Conservation (phyloP, 257 asterid genomes). For the Asclepias syriaca region DNA sequence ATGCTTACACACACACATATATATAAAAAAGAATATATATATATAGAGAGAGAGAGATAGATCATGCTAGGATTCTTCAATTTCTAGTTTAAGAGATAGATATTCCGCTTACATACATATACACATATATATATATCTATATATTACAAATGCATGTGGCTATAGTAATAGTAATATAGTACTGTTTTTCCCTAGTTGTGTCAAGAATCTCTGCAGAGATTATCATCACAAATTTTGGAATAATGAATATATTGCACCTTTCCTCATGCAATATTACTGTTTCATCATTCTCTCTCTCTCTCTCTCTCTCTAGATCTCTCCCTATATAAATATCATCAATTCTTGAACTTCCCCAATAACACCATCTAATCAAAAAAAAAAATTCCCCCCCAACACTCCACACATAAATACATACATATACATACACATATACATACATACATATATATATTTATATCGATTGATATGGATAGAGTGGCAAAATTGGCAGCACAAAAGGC, state of each 20-base stretch:
- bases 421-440: no score
- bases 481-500: constrained; percentile 25
- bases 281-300: background rate
- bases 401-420: no score
- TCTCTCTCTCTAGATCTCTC: background rate
- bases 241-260: background rate
- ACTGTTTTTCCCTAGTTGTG: constrained; percentile 16
- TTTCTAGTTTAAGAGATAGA: background rate
- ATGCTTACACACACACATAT: background rate
- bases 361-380: no score
- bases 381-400: no score
- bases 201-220: constrained; percentile 8
- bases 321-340: no score
- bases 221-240: background rate
- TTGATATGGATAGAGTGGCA: constrained; percentile 17
- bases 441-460: no score
- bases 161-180: no score
- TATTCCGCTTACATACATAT: background rate
- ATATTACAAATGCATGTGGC: no score
- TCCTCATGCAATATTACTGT: background rate
- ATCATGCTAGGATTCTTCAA: background rate
- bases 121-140: background rate
- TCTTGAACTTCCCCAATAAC: no score
- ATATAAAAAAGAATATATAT: constrained; percentile 7
- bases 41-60: no score